These are phyloP conservation scores for Orbilia javanica DNA, from an alignment of 2,329 filamentous ascomycete species.

Conservation along the genomic window DNA sequence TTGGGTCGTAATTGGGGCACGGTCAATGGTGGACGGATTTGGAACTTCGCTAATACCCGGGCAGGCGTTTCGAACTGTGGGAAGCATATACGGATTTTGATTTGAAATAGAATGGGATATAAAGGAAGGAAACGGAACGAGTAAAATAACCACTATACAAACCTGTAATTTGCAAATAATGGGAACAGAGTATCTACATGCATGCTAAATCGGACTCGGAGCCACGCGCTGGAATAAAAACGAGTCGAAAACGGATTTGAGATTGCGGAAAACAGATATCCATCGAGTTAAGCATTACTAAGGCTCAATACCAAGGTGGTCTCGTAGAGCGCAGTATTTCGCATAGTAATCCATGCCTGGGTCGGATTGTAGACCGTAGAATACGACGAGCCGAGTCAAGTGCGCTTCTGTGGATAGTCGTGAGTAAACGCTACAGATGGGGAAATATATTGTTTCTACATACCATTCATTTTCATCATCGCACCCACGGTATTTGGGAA, in stretches of 20 bases:
- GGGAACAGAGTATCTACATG: conserved; percentile 42
- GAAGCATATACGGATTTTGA: not conserved
- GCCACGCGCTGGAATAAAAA: not conserved
- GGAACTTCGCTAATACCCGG: conserved; percentile 14
- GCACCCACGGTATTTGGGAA: conserved; percentile 53
- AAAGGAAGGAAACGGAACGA: conserved; percentile 9
- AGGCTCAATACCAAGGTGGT: conserved; percentile 56
- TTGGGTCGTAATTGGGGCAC: not conserved
- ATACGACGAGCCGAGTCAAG: conserved; percentile 51
- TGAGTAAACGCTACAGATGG: not conserved
- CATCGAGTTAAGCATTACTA: conserved; percentile 2
- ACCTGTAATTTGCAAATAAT: conserved; percentile 7
- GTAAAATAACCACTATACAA: conserved; percentile 27
- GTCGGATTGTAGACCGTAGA: conserved; percentile 52
- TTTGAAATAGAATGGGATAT: not conserved
- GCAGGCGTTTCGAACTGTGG: conserved; percentile 8
- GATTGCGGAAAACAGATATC: not conserved
- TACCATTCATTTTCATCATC: conserved; percentile 58
- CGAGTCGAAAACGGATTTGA: not conserved
- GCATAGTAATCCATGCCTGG: conserved; percentile 54
- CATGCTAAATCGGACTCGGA: conserved; percentile 8
- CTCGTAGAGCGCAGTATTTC: conserved; percentile 56
- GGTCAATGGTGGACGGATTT: not conserved
- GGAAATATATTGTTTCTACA: not conserved
- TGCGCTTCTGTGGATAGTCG: conserved; percentile 29